A percentile compares a stretch with the other conserved stretches of the same genome.
Conservation (phyloP, 192 early-diverging fungal genomes). For the Backusella westeae region DNA sequence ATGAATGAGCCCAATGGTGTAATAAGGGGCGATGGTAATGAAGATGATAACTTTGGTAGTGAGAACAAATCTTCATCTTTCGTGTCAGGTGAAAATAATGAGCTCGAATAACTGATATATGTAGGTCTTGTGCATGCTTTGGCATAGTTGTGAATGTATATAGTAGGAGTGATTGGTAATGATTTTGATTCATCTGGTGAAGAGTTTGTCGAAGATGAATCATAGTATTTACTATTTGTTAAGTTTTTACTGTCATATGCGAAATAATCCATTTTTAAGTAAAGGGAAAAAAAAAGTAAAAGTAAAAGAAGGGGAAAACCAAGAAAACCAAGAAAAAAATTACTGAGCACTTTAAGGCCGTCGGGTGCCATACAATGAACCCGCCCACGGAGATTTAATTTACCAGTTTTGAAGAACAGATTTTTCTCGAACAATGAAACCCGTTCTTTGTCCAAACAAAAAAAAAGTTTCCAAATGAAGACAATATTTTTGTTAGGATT, state of each 20-base stretch:
- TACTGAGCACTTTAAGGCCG: not conserved
- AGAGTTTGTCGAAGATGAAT: not conserved
- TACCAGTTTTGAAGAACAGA: not conserved
- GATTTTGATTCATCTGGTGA: not conserved
- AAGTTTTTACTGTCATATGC: constrained; percentile 4
- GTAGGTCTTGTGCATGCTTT: not conserved
- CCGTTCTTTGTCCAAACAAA: not conserved
- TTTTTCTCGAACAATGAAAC: not conserved
- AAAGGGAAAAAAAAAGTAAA: not conserved
- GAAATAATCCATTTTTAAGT: constrained; percentile 23
- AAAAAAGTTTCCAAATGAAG: not conserved
- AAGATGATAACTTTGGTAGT: not conserved
- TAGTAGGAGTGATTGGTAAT: constrained; percentile 8
- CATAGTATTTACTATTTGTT: not conserved
- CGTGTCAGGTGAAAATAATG: not conserved
- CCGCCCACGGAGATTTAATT: not conserved
- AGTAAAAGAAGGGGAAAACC: not conserved
- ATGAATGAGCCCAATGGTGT: not conserved
- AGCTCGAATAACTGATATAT: constrained; percentile 5
- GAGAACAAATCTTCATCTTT: not conserved
- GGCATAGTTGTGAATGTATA: not conserved
- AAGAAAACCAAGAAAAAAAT: not conserved
- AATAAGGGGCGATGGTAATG: constrained; percentile 12
- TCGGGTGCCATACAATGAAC: not conserved
- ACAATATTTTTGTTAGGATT: not conserved